Conservation (phyloP, 495 filamentous ascomycete species). For the Choiromyces venosus region DNA sequence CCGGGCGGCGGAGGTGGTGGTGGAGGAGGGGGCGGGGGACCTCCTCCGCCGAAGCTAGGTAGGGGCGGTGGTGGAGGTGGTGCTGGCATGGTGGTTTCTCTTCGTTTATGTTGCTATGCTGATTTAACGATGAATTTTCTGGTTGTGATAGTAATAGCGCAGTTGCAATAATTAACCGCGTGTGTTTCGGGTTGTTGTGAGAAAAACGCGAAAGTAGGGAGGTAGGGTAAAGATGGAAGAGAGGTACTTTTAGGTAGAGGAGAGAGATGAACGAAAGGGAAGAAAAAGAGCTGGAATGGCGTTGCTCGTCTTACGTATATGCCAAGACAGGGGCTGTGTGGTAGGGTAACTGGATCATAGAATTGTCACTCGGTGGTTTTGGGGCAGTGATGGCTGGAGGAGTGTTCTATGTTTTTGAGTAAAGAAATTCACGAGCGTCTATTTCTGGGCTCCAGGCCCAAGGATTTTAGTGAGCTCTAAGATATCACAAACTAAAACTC, state of each 20-base stretch:
- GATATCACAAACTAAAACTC: neutral
- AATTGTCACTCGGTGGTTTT: neutral
- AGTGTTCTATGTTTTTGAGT: constrained; percentile 1
- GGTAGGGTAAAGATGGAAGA: neutral
- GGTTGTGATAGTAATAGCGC: neutral
- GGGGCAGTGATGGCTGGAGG: neutral
- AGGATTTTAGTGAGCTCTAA: neutral
- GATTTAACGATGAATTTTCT: neutral
- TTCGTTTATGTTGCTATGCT: neutral
- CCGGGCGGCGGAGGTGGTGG: constrained; percentile 38
- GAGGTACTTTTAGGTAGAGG: neutral
- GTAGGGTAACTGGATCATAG: constrained; percentile 9
- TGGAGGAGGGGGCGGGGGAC: constrained; percentile 37
- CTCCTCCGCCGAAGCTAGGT: constrained; percentile 20
- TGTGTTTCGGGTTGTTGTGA: neutral
- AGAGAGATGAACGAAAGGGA: neutral
- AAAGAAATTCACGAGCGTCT: neutral
- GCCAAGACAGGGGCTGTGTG: constrained; percentile 3
- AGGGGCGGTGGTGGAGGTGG: constrained; percentile 38
- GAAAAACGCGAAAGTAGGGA: neutral
- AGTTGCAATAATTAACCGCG: neutral
- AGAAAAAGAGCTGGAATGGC: neutral
- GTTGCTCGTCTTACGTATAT: neutral
- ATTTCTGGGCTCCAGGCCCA: neutral
- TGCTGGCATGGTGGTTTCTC: constrained; percentile 18